Percentiles rank a stretch among this genome's conserved stretches.
Evolutionary conservation across 352 stramenopile genomes (phyloP).

Genomic region (Phytopythium helicoides): DNA sequence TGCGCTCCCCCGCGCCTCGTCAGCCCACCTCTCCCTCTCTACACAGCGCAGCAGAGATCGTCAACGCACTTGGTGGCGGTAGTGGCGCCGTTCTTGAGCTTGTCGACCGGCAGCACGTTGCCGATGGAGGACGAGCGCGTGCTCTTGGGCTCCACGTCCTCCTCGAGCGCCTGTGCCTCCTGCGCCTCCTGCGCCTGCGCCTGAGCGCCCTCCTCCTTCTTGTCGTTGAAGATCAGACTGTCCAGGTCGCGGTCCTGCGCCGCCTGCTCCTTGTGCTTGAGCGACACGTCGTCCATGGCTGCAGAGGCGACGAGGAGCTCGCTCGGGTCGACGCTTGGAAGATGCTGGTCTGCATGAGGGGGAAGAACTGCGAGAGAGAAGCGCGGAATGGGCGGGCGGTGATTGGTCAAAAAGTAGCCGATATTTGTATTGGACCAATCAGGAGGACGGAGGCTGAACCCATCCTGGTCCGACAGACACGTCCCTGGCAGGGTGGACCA

Average conservation of each 20-base stretch:
- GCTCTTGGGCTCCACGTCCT: constrained; percentile 56
- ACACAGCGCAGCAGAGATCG: too few relatives aligned
- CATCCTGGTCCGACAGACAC: too few relatives aligned
- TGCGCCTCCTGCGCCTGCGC: constrained; percentile 16
- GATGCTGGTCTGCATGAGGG: constrained; percentile 7
- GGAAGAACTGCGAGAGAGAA: constrained; percentile 10
- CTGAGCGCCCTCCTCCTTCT: constrained; percentile 41
- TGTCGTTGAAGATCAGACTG: constrained; percentile 82
- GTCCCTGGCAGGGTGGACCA: too few relatives aligned
- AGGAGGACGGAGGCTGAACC: too few relatives aligned
- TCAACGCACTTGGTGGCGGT: constrained; percentile 77
- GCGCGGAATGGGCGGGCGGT: neutral
- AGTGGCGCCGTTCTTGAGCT: constrained; percentile 86
- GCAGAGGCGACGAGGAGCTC: too few relatives aligned
- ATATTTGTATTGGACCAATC: constrained; percentile 3
- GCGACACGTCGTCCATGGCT: constrained; percentile 47
- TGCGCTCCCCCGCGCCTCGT: constrained; percentile 8
- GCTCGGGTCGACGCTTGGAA: constrained; percentile 4
- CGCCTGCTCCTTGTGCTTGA: constrained; percentile 63
- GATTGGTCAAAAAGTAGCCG: constrained; percentile 23
- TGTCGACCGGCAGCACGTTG: constrained; percentile 84
- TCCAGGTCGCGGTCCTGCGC: constrained; percentile 74
- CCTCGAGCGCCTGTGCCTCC: constrained; percentile 23
- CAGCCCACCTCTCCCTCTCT: too few relatives aligned
- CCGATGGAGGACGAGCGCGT: constrained; percentile 50